Evolutionary conservation across 2,329 filamentous ascomycete genomes (phyloP).

Genomic region (Hypoxylon sp.): DNA sequence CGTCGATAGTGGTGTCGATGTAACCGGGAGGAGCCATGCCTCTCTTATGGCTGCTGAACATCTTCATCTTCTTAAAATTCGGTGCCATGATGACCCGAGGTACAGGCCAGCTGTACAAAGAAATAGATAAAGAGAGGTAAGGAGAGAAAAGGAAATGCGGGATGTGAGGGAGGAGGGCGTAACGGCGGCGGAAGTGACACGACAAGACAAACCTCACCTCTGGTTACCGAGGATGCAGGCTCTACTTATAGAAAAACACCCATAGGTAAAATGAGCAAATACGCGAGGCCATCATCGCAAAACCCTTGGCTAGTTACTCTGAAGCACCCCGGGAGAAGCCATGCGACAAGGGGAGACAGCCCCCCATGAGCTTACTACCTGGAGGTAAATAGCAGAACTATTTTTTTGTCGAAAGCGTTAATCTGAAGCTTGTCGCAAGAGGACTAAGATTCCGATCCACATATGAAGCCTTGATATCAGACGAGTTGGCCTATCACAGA

Average conservation of each 20-base stretch:
- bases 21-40: constrained; percentile 41
- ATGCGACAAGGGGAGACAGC: constrained; percentile 36
- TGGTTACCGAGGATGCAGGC: constrained; percentile 28
- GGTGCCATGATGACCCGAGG: constrained; percentile 48
- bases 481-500: constrained; percentile 43
- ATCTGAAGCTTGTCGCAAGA: constrained; percentile 31
- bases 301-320: constrained; percentile 42
- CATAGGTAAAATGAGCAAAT: constrained; percentile 17
- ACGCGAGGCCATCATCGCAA: constrained; percentile 39
- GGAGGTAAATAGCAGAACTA: constrained; percentile 16
- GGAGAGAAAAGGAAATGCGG: constrained; percentile 35
- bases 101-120: constrained; percentile 50
- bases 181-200: constrained; percentile 26
- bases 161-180: constrained; percentile 36
- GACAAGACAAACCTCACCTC: constrained; percentile 28
- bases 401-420: constrained; percentile 27
- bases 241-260: constrained; percentile 42
- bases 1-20: constrained; percentile 43
- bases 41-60: constrained; percentile 45
- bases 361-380: constrained; percentile 30
- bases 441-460: constrained; percentile 33
- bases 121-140: constrained; percentile 33
- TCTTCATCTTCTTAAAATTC: constrained; percentile 50
- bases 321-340: constrained; percentile 40
- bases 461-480: constrained; percentile 37